Percentiles rank a stretch among this genome's conserved stretches.
Conservation (phyloP, 1,284 basidiomycete species). For the Ganoderma sp. region DNA sequence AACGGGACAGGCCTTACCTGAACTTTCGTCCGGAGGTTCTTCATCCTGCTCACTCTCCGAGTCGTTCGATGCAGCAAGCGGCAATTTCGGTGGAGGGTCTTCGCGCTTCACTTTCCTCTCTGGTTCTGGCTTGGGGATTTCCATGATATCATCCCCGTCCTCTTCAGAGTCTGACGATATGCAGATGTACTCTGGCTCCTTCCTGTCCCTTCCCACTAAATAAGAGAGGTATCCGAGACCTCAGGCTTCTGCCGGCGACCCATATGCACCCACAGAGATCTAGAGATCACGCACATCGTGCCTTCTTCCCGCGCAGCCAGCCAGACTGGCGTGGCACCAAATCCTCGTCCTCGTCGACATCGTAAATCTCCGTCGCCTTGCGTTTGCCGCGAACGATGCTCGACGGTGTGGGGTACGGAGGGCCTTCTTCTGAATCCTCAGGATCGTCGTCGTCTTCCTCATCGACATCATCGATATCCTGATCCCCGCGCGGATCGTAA, state of each 20-base stretch:
- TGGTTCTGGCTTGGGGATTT: neutral
- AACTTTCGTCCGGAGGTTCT: neutral
- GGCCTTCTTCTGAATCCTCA: neutral
- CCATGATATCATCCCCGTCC: conserved; percentile 1
- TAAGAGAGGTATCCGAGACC: neutral
- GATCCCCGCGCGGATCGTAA: neutral
- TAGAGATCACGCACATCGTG: conserved; percentile 1
- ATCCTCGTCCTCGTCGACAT: neutral
- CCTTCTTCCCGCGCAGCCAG: neutral
- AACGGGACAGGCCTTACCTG: neutral
- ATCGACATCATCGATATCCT: neutral
- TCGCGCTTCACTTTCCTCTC: neutral
- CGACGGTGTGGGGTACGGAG: conserved; percentile 1
- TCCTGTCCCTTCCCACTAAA: neutral
- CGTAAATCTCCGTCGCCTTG: neutral
- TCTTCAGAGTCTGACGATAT: conserved; percentile 8
- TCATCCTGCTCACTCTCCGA: neutral
- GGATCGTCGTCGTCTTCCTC: neutral
- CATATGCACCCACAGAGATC: neutral
- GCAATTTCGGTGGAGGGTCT: neutral
- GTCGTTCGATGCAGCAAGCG: neutral
- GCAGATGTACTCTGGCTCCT: neutral
- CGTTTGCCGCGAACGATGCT: conserved; percentile 1
- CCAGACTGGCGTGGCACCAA: neutral
- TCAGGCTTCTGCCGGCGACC: neutral